Evolutionary conservation across 129 eudicot species (phyloP).

Genomic region (Chrysanthemum lavandulifolium): DNA sequence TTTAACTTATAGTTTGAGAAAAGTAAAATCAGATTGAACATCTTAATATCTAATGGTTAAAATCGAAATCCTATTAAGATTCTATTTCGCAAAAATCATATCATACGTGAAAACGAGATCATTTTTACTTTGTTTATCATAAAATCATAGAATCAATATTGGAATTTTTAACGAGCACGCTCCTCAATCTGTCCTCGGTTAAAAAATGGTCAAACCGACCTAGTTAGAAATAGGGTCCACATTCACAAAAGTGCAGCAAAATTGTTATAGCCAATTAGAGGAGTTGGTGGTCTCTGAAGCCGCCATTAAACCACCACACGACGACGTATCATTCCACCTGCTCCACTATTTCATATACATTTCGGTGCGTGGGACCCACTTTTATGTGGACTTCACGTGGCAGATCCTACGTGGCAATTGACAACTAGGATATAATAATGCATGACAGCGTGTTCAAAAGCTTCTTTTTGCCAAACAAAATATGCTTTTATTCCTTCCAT

Average conservation of each 20-base stretch:
- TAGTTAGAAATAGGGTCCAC: not conserved
- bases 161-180: too few relatives aligned
- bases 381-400: conserved; percentile 32
- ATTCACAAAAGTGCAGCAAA: not conserved
- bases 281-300: conserved; percentile 29
- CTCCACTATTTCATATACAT: conserved; percentile 22
- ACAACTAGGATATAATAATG: conserved; percentile 11
- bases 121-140: too few relatives aligned
- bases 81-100: too few relatives aligned
- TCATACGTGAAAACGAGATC: too few relatives aligned
- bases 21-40: too few relatives aligned
- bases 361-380: conserved; percentile 31
- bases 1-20: too few relatives aligned
- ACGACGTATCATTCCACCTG: conserved; percentile 30
- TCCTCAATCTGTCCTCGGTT: too few relatives aligned
- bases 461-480: conserved; percentile 12
- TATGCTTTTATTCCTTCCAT: conserved; percentile 12
- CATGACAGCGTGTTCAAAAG: conserved; percentile 23
- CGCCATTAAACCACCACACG: conserved; percentile 27
- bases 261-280: not conserved
- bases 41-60: too few relatives aligned
- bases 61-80: too few relatives aligned
- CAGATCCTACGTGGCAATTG: conserved; percentile 27
- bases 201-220: too few relatives aligned
- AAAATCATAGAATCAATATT: too few relatives aligned